phyloP scores from a whole-genome alignment of 202 grass and related monocot species.

The Brachypodium distachyon region DNA sequence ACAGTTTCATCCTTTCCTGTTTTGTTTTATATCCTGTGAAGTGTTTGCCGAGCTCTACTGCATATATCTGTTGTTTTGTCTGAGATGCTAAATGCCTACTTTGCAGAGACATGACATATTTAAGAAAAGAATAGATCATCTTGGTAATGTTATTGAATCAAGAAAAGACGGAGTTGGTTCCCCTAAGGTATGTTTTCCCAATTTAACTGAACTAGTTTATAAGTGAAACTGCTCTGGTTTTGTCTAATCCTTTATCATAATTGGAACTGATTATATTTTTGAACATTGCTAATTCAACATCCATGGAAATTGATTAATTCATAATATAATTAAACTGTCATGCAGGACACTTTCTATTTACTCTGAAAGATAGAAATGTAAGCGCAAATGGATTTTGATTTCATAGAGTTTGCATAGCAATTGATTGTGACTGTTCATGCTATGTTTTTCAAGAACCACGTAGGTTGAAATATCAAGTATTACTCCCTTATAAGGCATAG shows the following conservation, averaged over 20 bases:
- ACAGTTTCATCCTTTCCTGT: neutral
- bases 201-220: conserved; percentile 1
- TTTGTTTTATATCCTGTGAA: conserved; percentile 22
- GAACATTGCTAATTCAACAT: neutral
- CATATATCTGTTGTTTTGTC: conserved; percentile 17
- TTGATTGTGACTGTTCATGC: neutral
- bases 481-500: neutral
- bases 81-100: conserved; percentile 20
- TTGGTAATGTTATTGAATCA: conserved; percentile 83
- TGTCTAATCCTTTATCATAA: neutral
- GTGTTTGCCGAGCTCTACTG: conserved; percentile 1
- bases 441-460: neutral
- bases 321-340: neutral
- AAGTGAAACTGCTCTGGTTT: conserved; percentile 10
- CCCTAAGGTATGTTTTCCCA: conserved; percentile 54
- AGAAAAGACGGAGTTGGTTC: conserved; percentile 83
- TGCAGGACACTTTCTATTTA: neutral
- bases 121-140: conserved; percentile 86
- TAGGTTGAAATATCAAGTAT: neutral
- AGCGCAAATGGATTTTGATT: neutral
- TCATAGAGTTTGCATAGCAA: neutral
- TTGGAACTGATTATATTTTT: neutral
- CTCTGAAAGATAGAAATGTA: neutral
- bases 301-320: neutral
- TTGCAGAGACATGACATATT: conserved; percentile 93